Conservation (phyloP, 192 early-diverging fungal species). For the Kappamyces sp. region DNA sequence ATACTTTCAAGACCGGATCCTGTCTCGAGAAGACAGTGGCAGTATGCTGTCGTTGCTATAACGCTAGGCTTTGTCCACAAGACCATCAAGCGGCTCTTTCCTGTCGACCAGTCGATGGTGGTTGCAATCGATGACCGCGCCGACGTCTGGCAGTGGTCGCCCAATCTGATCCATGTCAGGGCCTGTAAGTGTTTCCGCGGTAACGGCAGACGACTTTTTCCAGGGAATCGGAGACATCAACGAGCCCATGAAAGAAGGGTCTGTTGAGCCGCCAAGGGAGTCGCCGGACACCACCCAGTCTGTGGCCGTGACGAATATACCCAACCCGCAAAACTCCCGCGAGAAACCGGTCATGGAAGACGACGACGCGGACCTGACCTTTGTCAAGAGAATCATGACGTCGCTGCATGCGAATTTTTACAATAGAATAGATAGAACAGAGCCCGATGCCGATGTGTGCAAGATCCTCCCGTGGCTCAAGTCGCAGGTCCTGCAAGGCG, state of each 20-base stretch:
- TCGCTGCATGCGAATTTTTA: slow-evolving; percentile 69
- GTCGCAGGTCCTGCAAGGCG: slow-evolving; percentile 54
- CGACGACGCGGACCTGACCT: slow-evolving; percentile 37
- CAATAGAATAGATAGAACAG: slow-evolving; percentile 26
- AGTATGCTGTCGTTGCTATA: slow-evolving; percentile 38
- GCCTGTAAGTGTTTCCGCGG: slow-evolving; percentile 62
- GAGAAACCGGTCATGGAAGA: slow-evolving; percentile 23
- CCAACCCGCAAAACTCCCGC: neutral
- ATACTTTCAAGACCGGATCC: slow-evolving; percentile 81
- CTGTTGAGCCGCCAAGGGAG: neutral
- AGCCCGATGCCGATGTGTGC: slow-evolving; percentile 28
- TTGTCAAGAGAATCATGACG: slow-evolving; percentile 48
- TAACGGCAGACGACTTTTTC: slow-evolving; percentile 78
- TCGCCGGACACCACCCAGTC: neutral
- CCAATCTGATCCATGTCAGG: slow-evolving; percentile 79
- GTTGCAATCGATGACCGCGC: slow-evolving; percentile 91
- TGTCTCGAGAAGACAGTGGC: slow-evolving; percentile 88
- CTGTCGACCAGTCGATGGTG: slow-evolving; percentile 93
- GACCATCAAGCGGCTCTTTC: slow-evolving; percentile 79
- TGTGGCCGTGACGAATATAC: neutral
- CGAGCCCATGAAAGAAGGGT: slow-evolving; percentile 23
- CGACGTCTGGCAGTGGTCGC: slow-evolving; percentile 90
- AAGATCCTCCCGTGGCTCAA: slow-evolving; percentile 59
- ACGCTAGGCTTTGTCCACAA: slow-evolving; percentile 66
- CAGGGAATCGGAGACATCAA: slow-evolving; percentile 95